Conservation (phyloP, 2,329 filamentous ascomycete genomes). For the Exserohilum rostratum region DNA sequence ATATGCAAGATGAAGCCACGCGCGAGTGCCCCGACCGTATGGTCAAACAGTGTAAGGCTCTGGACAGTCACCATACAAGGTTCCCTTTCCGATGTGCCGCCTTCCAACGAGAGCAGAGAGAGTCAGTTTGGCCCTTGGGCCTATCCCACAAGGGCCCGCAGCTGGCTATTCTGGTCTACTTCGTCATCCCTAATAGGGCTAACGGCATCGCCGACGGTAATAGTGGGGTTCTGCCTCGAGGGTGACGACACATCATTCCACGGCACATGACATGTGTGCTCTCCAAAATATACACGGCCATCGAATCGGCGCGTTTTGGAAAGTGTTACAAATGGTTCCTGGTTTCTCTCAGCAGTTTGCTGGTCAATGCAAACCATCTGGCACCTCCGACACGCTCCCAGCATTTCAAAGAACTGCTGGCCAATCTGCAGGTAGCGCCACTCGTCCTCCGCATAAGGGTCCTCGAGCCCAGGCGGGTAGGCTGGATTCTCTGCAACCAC, state of each 20-base stretch:
- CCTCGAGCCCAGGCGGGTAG: constrained; percentile 53
- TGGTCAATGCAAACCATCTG: constrained; percentile 98
- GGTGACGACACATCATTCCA: constrained; percentile 27
- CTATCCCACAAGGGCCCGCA: constrained; percentile 36
- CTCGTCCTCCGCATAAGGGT: constrained; percentile 78
- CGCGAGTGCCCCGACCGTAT: constrained; percentile 31
- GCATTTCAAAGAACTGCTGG: constrained; percentile 67
- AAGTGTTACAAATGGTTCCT: constrained; percentile 87
- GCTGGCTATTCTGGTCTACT: constrained; percentile 26
- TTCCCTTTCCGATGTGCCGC: constrained; percentile 27
- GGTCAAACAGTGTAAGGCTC: constrained; percentile 5
- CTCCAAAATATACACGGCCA: constrained; percentile 88
- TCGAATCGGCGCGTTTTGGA: constrained; percentile 83
- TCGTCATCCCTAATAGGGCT: constrained; percentile 40
- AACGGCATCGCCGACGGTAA: constrained; percentile 47
- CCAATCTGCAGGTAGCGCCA: constrained; percentile 76
- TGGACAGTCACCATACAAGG: constrained; percentile 5
- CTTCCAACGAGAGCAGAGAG: constrained; percentile 7
- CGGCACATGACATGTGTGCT: constrained; percentile 64
- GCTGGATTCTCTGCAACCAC: constrained; percentile 64
- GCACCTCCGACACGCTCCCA: constrained; percentile 86
- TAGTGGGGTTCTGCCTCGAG: constrained; percentile 45
- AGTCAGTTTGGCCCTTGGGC: constrained; percentile 4
- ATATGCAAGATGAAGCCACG: constrained; percentile 36
- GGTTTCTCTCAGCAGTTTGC: constrained; percentile 73